These are phyloP conservation scores for Salisapilia sapeloensis DNA, from an alignment of 352 stramenopile species.

Conservation along the genomic window DNA sequence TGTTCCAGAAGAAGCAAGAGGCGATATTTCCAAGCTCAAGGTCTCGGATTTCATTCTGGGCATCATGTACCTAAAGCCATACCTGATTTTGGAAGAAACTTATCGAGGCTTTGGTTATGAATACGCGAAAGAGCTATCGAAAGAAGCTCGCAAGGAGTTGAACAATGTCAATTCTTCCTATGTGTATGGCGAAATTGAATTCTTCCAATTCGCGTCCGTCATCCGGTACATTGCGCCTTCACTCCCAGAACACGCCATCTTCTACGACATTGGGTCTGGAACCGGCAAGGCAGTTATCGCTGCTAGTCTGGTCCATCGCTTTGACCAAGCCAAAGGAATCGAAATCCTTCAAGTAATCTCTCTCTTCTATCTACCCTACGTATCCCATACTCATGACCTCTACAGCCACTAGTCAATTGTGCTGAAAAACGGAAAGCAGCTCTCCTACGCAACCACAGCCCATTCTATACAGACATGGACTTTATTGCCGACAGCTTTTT, in stretches of 20 bases:
- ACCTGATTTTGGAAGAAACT: conserved; percentile 29
- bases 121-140: conserved; percentile 74
- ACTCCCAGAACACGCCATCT: conserved; percentile 50
- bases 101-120: conserved; percentile 49
- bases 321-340: conserved; percentile 72
- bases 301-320: conserved; percentile 57
- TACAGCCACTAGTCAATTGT: conserved; percentile 48
- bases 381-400: background rate
- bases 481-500: conserved; percentile 55
- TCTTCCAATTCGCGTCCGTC: conserved; percentile 69
- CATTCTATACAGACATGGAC: conserved; percentile 44
- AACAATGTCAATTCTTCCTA: conserved; percentile 71
- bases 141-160: conserved; percentile 52
- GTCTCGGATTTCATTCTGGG: conserved; percentile 67
- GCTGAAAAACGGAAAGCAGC: conserved; percentile 50
- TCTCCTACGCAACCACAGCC: conserved; percentile 20
- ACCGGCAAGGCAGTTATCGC: conserved; percentile 68
- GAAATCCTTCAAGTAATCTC: conserved; percentile 38
- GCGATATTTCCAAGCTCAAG: conserved; percentile 56
- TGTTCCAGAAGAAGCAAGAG: conserved; percentile 37
- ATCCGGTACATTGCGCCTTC: conserved; percentile 41
- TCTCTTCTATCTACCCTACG: background rate
- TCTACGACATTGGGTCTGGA: conserved; percentile 75
- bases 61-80: conserved; percentile 67
- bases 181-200: conserved; percentile 74